Evolutionary conservation across 176 grass and related monocot genomes (phyloP).

Genomic region (Aegilops tauschii): DNA sequence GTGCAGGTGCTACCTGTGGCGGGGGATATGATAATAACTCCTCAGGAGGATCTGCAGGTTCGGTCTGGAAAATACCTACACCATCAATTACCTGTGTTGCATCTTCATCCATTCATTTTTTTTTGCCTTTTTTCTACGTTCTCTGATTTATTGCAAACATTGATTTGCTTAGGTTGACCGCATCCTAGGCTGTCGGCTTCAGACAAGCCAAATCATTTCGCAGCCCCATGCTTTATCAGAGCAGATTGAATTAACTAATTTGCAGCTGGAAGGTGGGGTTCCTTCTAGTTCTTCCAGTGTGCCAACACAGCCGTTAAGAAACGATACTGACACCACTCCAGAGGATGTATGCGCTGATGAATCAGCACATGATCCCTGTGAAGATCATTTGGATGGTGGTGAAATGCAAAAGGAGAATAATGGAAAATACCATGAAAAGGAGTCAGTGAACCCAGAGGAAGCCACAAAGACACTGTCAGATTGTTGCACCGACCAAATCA

Average conservation of each 20-base stretch:
- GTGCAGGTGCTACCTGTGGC: constrained; percentile 40
- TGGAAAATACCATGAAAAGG: constrained; percentile 32
- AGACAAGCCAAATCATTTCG: constrained; percentile 37
- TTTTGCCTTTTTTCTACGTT: not conserved
- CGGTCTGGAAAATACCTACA: not conserved
- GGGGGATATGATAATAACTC: constrained; percentile 16
- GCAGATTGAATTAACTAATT: constrained; percentile 35
- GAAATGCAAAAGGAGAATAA: constrained; percentile 27
- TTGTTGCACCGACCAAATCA: constrained; percentile 35
- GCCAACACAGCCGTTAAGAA: constrained; percentile 28
- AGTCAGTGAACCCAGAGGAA: constrained; percentile 15
- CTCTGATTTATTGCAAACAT: constrained; percentile 33
- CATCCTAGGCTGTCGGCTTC: constrained; percentile 78
- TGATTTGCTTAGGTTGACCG: constrained; percentile 80
- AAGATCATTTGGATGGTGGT: constrained; percentile 35
- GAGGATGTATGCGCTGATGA: constrained; percentile 39
- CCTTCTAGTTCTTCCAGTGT: constrained; percentile 25
- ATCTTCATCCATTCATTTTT: constrained; percentile 22
- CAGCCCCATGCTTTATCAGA: constrained; percentile 33
- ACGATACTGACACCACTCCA: constrained; percentile 18
- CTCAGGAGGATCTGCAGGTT: constrained; percentile 45
- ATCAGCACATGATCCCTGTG: constrained; percentile 24
- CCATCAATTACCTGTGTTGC: not conserved
- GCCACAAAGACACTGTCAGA: constrained; percentile 20
- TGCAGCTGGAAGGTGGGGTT: constrained; percentile 16